Evolutionary conservation across 2,329 filamentous ascomycete genomes (phyloP).

Genomic region (Akanthomyces muscarius): DNA sequence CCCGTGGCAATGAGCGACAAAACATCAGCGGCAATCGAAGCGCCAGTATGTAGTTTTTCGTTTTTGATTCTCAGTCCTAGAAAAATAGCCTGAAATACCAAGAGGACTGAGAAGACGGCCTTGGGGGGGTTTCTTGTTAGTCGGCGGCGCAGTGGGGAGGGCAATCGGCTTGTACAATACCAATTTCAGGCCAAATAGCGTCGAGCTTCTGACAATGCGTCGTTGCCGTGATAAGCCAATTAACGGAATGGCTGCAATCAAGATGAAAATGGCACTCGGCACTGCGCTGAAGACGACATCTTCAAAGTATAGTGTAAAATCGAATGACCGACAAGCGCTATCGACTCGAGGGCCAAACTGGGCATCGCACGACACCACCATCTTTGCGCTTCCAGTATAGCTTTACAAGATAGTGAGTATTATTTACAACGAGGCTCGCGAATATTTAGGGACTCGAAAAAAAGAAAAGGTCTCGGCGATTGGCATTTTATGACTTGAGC

Average conservation of each 20-base stretch:
- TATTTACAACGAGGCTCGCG: neutral
- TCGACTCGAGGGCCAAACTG: conserved; percentile 15
- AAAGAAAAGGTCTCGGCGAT: no score
- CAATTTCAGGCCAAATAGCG: neutral
- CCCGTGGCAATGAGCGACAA: neutral
- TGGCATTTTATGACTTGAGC: neutral
- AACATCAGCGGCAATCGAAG: neutral
- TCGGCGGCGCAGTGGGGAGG: neutral
- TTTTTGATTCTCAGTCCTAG: neutral
- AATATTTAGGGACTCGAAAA: neutral
- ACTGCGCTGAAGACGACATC: neutral
- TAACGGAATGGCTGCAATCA: neutral
- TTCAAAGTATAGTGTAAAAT: conserved; percentile 15
- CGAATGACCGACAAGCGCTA: conserved; percentile 1
- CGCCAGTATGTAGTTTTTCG: neutral
- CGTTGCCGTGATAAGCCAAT: neutral
- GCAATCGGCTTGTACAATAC: neutral
- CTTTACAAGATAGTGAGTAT: no score
- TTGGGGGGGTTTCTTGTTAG: neutral
- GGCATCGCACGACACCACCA: conserved; percentile 4
- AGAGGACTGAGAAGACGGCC: neutral
- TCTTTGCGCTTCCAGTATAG: neutral
- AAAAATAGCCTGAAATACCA: neutral
- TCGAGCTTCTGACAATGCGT: conserved; percentile 1
- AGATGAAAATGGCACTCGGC: conserved; percentile 1